Evolutionary conservation across 2,329 filamentous ascomycete genomes (phyloP).

Genomic region (Thermothelomyces thermophilus): DNA sequence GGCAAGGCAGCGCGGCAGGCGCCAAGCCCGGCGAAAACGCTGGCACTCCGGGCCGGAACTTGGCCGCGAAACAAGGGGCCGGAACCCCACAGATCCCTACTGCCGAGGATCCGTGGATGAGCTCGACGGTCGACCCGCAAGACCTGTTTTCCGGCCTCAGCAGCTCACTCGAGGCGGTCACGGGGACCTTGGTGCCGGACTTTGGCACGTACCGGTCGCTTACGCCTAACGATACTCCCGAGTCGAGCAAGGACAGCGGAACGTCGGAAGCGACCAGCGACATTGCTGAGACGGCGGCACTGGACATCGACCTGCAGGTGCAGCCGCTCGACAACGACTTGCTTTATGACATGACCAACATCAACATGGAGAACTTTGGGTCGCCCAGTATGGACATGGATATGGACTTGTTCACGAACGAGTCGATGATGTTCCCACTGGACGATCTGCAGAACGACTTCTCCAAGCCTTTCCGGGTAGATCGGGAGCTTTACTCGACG

Average conservation of each 20-base stretch:
- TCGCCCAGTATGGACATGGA: slow-evolving; percentile 22
- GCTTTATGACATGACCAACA: slow-evolving; percentile 37
- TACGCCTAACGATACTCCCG: slow-evolving; percentile 58
- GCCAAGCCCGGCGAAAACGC: slow-evolving; percentile 33
- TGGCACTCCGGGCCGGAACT: slow-evolving; percentile 24
- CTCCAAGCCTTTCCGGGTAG: slow-evolving; percentile 47
- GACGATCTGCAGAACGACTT: slow-evolving; percentile 47
- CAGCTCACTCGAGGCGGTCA: slow-evolving; percentile 34
- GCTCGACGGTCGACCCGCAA: slow-evolving; percentile 48
- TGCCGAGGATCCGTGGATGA: slow-evolving; percentile 26
- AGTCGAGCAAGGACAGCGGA: slow-evolving; percentile 55
- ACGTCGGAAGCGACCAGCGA: slow-evolving; percentile 57
- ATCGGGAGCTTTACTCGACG: slow-evolving; percentile 39
- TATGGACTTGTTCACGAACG: slow-evolving; percentile 21
- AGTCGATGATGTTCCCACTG: slow-evolving; percentile 33
- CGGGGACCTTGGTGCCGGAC: slow-evolving; percentile 45
- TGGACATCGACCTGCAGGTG: slow-evolving; percentile 50
- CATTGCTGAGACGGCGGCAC: slow-evolving; percentile 46
- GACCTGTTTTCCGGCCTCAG: slow-evolving; percentile 39
- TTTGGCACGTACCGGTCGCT: slow-evolving; percentile 47
- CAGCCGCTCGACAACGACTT: slow-evolving; percentile 42
- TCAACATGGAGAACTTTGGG: slow-evolving; percentile 29
- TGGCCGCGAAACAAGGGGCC: slow-evolving; percentile 27
- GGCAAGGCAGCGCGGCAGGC: slow-evolving; percentile 40
- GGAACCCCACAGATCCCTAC: slow-evolving; percentile 17